Evolutionary conservation across 768 basidiomycete genomes (phyloP), one percentile per base, ranked within the genome.

Genomic region (Chlorophyllum brunneum): DNA sequence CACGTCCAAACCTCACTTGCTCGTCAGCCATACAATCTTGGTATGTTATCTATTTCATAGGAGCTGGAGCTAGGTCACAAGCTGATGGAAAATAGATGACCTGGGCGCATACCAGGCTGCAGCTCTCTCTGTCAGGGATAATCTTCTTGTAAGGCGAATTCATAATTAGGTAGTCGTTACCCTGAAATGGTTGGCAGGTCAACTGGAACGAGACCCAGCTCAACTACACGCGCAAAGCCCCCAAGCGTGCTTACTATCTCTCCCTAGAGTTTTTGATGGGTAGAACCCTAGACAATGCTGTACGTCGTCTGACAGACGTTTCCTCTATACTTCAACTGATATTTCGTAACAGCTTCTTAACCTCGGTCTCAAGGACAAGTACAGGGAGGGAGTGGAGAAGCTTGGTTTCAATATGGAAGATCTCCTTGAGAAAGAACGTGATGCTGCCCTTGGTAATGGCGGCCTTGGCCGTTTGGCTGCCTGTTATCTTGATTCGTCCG

Each of bases 381-480:
- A 90, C 69, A 68, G 68, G 10, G 71, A 84, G 2, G 82, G 88
- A 8, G 68, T 91, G 47, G 63, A 81, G 22, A 74, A 82, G 54
- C 88, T 99, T 56, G 95, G 97, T 2, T 99, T 98, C 73, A 82
- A 75, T 64, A 79, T 95, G 56, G 92, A 94, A 66, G 92, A 95
- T 61, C 70, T 95, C 39, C 73, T 97, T 46, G 88, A 86, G 40
- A 75, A 86, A 62, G 95, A 98, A 66, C 85, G 95, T 43, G 97
- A 99, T 63, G 94, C 95, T 1, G 95, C 83, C 6, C 79, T 98
- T 9, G 97, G 95, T 4, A 97, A 98, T 65, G 95, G 95, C 58
- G 95, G 95, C 52, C 79, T 98, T 7, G 95, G 97, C 0, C 89
- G 95, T 26, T 81, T 99, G 39, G 97, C 97, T 0, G 95, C 97